Evolutionary conservation across 179 eudicot genomes (phyloP).

Genomic region (Heliamphora pulchella): DNA sequence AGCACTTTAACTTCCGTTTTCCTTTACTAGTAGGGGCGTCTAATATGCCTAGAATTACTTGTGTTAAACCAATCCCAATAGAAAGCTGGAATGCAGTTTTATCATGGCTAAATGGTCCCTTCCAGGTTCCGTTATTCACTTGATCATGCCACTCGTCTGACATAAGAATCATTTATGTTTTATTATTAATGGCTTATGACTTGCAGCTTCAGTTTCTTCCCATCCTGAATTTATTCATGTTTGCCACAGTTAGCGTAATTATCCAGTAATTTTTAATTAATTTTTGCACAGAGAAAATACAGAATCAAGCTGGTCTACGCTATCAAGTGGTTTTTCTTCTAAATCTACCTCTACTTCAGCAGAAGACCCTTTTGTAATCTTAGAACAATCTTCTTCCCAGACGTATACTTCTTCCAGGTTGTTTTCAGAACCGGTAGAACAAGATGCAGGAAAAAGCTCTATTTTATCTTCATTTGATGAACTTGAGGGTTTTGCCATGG

Average conservation of each 20-base stretch:
- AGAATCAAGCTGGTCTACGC: slow-evolving; percentile 18
- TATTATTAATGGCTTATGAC: neutral
- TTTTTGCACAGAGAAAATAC: slow-evolving; percentile 19
- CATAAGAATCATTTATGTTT: neutral
- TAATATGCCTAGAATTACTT: neutral
- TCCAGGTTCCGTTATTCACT: neutral
- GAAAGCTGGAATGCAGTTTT: neutral
- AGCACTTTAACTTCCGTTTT: too few species aligned
- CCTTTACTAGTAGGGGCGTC: neutral
- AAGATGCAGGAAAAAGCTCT: slow-evolving; percentile 30
- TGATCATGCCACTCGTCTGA: neutral
- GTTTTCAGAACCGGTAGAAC: slow-evolving; percentile 25
- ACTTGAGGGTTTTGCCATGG: slow-evolving; percentile 43
- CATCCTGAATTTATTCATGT: neutral
- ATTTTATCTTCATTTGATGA: slow-evolving; percentile 42
- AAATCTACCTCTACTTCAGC: slow-evolving; percentile 18
- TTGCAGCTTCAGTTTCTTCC: neutral
- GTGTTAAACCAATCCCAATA: neutral
- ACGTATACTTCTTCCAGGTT: slow-evolving; percentile 21
- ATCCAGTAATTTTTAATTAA: neutral
- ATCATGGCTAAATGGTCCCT: neutral
- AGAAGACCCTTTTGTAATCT: slow-evolving; percentile 37
- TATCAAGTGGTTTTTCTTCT: slow-evolving; percentile 22
- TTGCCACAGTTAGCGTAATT: neutral
- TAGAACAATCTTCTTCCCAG: slow-evolving; percentile 24